Evolutionary conservation across 306 rosid genomes (phyloP).

Genomic region (Comarum palustre): DNA sequence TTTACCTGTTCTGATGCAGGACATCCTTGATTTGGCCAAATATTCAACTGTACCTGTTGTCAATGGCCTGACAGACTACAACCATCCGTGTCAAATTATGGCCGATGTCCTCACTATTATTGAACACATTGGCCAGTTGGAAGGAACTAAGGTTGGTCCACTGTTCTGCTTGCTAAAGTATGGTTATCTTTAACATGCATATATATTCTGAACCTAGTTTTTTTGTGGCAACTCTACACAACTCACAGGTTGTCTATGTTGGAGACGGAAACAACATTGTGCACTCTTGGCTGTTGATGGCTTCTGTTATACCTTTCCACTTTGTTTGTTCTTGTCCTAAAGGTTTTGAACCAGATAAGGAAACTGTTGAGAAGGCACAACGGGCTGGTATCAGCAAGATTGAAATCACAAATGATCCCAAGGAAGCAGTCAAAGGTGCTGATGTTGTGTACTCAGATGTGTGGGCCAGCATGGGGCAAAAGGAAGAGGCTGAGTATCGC

Average conservation of each 20-base stretch:
- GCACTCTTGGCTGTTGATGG: conserved; percentile 94
- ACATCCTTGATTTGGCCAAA: conserved; percentile 85
- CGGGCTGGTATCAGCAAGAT: conserved; percentile 89
- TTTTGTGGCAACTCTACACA: not conserved
- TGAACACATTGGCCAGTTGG: conserved; percentile 76
- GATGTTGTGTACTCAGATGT: conserved; percentile 91
- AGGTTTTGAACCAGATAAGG: conserved; percentile 86
- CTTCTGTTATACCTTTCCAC: conserved; percentile 85
- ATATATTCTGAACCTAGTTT: not conserved
- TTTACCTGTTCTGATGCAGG: conserved; percentile 44
- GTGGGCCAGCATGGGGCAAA: conserved; percentile 99
- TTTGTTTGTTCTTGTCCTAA: conserved; percentile 87
- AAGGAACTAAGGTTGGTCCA: conserved; percentile 78
- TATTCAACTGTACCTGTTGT: conserved; percentile 79
- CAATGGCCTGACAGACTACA: conserved; percentile 96
- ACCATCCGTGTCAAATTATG: conserved; percentile 96
- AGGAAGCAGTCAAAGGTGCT: conserved; percentile 89
- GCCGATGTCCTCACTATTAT: conserved; percentile 96
- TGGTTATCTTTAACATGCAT: conserved; percentile 23
- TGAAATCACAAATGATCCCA: conserved; percentile 81
- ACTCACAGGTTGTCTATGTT: conserved; percentile 79
- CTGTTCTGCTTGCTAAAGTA: conserved; percentile 21
- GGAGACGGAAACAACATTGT: conserved; percentile 98
- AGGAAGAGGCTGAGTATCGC: conserved; percentile 87
- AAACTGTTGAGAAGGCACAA: conserved; percentile 75